These are phyloP conservation scores for Suillus hirtellus DNA, from an alignment of 768 basidiomycete species.

Conservation along the genomic window DNA sequence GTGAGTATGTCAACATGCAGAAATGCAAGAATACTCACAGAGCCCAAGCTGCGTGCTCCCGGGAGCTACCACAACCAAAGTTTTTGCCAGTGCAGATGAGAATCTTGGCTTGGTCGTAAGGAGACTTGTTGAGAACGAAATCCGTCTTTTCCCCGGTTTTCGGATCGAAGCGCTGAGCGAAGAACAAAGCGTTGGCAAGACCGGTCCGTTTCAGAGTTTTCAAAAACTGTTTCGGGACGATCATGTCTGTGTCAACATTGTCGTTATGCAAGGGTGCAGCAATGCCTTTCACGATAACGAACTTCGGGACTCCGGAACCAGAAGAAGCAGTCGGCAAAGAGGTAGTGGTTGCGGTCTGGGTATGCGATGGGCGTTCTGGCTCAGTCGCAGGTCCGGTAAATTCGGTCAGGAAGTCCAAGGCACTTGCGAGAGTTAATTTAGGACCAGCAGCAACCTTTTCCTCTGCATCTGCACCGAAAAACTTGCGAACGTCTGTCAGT, in stretches of 20 bases:
- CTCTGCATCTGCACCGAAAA: conserved; percentile 51
- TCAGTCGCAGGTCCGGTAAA: conserved; percentile 57
- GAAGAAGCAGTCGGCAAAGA: conserved; percentile 42
- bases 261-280: conserved; percentile 79
- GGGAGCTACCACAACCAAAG: conserved; percentile 89
- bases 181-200: conserved; percentile 81
- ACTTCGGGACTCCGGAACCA: conserved; percentile 56
- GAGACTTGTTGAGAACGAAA: conserved; percentile 81
- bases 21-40: conserved; percentile 49
- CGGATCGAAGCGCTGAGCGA: conserved; percentile 74
- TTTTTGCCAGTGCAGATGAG: conserved; percentile 84
- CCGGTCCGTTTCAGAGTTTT: conserved; percentile 92
- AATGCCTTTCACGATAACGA: conserved; percentile 70
- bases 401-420: conserved; percentile 77
- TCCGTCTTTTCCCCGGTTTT: conserved; percentile 79
- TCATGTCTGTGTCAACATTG: conserved; percentile 92
- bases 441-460: conserved; percentile 45
- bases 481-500: conserved; percentile 81
- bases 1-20: conserved; percentile 6
- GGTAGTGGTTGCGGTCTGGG: conserved; percentile 31
- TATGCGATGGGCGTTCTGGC: conserved; percentile 38
- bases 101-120: conserved; percentile 74
- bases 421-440: conserved; percentile 69
- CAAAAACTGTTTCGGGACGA: conserved; percentile 92
- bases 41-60: conserved; percentile 91